Conservation (phyloP, 1,139 yeast genomes). For the Scheffersomyces illinoinensis region DNA sequence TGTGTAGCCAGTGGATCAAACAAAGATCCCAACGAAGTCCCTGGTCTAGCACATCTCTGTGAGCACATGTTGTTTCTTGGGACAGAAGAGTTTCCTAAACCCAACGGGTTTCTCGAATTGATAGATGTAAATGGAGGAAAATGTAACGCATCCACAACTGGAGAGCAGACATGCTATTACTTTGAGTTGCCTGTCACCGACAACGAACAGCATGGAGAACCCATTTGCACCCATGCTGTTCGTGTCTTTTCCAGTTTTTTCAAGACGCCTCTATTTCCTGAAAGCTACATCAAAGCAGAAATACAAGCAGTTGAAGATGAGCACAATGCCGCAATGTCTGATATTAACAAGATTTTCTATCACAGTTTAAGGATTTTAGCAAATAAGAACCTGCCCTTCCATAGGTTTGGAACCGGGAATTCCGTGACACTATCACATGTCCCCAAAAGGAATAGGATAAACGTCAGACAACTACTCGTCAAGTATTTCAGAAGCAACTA, state of each 20-base stretch:
- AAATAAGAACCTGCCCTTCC: constrained; percentile 40
- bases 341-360: constrained; percentile 46
- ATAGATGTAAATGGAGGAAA: constrained; percentile 53
- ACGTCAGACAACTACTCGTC: constrained; percentile 22
- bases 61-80: constrained; percentile 69
- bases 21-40: constrained; percentile 53
- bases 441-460: constrained; percentile 13
- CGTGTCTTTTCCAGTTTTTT: constrained; percentile 55
- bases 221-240: constrained; percentile 44
- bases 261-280: constrained; percentile 49
- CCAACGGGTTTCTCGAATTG: constrained; percentile 44
- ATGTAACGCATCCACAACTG: constrained; percentile 67
- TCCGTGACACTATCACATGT: constrained; percentile 25
- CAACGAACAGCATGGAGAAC: constrained; percentile 19
- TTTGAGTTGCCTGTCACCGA: constrained; percentile 56
- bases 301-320: constrained; percentile 63
- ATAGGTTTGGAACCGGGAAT: constrained; percentile 50
- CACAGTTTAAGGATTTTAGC: constrained; percentile 61
- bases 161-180: constrained; percentile 60
- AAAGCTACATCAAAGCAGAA: constrained; percentile 47
- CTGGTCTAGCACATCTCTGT: constrained; percentile 73
- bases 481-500: constrained; percentile 32
- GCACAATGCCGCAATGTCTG: constrained; percentile 51
- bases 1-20: constrained; percentile 65
- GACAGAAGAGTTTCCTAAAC: constrained; percentile 52